Conservation (phyloP, 495 filamentous ascomycete genomes). For the Paragyromitra xinjiangensis region DNA sequence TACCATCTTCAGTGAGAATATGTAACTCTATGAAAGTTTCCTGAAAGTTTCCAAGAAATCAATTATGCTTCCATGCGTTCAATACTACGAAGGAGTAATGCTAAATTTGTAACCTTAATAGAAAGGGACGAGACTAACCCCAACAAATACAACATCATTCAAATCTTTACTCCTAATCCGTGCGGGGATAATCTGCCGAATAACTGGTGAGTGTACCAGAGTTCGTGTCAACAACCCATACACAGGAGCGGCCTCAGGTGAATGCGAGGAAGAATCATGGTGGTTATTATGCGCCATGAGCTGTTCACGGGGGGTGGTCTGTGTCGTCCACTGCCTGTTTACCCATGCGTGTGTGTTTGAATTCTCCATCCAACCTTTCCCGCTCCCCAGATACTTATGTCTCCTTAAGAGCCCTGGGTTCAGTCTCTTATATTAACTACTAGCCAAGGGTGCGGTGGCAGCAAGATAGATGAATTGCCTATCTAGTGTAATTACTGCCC, state of each 20-base stretch:
- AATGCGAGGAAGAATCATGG: conserved; percentile 49
- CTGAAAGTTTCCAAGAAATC: conserved; percentile 58
- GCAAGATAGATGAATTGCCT: conserved; percentile 32
- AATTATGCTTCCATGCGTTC: conserved; percentile 33
- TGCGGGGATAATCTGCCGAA: conserved; percentile 82
- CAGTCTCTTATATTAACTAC: conserved; percentile 54
- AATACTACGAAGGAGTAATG: conserved; percentile 16
- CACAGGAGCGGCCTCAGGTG: conserved; percentile 59
- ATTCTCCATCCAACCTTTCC: conserved; percentile 54
- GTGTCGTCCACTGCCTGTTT: conserved; percentile 52
- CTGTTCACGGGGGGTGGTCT: conserved; percentile 49
- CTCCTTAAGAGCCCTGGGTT: conserved; percentile 42
- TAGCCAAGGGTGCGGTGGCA: conserved; percentile 31
- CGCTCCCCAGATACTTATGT: conserved; percentile 48
- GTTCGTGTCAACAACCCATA: conserved; percentile 81
- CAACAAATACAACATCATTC: conserved; percentile 92
- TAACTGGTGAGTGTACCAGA: conserved; percentile 74
- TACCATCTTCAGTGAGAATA: conserved; percentile 68
- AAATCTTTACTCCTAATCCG: conserved; percentile 71
- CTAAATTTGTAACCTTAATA: conserved; percentile 23
- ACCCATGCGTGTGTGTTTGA: conserved; percentile 53
- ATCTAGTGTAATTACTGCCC: conserved; percentile 35
- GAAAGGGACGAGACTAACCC: conserved; percentile 65
- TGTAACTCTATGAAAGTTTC: conserved; percentile 75
- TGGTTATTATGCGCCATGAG: conserved; percentile 54